Base-by-base conservation (phyloP, 352 stramenopile genomes). In the Globisporangium spinosum region DNA sequence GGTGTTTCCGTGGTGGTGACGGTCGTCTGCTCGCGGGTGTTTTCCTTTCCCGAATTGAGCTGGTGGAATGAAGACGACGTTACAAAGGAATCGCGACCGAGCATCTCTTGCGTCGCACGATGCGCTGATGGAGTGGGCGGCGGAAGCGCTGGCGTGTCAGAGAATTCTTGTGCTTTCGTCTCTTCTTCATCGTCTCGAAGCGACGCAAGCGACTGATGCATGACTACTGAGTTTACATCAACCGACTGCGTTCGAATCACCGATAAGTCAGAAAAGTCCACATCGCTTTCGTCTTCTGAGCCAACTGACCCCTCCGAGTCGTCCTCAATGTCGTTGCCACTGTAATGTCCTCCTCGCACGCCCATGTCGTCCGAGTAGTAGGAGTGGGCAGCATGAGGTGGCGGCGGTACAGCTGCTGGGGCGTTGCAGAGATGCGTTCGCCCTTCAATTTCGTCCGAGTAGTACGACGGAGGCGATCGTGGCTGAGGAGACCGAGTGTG, bases 101-200 rank as follows among this genome's bases (percentile, higher is more conserved):
- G 71, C n/a, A 75, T 60, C 56, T 77, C 64, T 9, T 79, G 62
- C 5, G 72, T 87, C 8, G 62, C 67, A 15, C 25, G 68, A 27
- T 82, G 76, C 0, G 75, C 78, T 23, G 82, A 89, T 20, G 74
- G 72, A 22, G 77, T 81, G 8, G 80, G 76, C 1, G 80, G 72
- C 3, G 80, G 70, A 3, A 90, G 58, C 9, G 76, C 77, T 12
- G 77, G 79, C 0, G 75, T 87, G 25, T 70, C 69, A 5, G 74
- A 70, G 49, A 85, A 85, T 64, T 87, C 80, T 1, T 80, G 68
- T 3, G 76, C 71, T 51, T 92, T 90, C 10, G 73, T 85, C 58
- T 90, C 80, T 53, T 90, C 77, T 8, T 59, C 77, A 34, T 78
- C 68, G 43, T 81, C 72, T 35, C 63, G 54, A 10, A 15, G 38